Conservation (phyloP, 208 protist genomes). For the Trypanosoma brucei region DNA sequence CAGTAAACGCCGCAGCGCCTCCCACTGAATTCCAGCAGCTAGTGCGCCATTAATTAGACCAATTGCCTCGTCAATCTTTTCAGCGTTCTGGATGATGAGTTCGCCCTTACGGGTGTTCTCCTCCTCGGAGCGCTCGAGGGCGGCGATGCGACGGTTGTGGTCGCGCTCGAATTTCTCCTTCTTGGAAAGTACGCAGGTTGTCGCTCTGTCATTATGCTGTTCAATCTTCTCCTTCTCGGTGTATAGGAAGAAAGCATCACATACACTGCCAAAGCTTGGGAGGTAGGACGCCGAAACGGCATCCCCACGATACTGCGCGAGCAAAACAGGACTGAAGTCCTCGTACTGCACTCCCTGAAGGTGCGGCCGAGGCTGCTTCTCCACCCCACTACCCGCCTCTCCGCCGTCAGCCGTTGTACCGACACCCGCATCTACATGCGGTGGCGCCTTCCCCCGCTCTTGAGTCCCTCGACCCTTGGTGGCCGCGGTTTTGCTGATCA, state of each 20-base stretch:
- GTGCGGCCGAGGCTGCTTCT: not conserved
- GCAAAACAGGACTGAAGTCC: constrained; percentile 89
- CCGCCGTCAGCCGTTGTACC: too few species aligned
- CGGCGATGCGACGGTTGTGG: constrained; percentile 81
- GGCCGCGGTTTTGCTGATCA: constrained; percentile 35
- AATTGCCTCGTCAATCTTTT: constrained; percentile 89
- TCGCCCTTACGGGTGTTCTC: constrained; percentile 69
- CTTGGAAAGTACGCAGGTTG: constrained; percentile 77
- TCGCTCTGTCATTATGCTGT: constrained; percentile 73
- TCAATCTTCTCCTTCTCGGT: constrained; percentile 88
- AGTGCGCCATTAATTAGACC: constrained; percentile 79
- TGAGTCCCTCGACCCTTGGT: not conserved
- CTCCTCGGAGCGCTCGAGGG: constrained; percentile 58
- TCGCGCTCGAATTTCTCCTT: constrained; percentile 87
- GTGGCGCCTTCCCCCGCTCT: too few species aligned
- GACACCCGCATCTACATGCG: too few species aligned
- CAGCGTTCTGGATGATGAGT: constrained; percentile 80
- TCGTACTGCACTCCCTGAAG: constrained; percentile 61
- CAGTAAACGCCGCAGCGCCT: constrained; percentile 60
- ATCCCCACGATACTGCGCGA: constrained; percentile 64
- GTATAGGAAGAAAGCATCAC: constrained; percentile 92
- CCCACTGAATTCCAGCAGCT: constrained; percentile 84
- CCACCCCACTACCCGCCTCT: too few species aligned
- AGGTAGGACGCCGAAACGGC: constrained; percentile 37
- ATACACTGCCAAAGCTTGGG: constrained; percentile 84